A percentile compares a stretch with the other conserved stretches of the same genome.
Conservation (phyloP, 805 yeast genomes). For the Saturnispora mendoncae region DNA sequence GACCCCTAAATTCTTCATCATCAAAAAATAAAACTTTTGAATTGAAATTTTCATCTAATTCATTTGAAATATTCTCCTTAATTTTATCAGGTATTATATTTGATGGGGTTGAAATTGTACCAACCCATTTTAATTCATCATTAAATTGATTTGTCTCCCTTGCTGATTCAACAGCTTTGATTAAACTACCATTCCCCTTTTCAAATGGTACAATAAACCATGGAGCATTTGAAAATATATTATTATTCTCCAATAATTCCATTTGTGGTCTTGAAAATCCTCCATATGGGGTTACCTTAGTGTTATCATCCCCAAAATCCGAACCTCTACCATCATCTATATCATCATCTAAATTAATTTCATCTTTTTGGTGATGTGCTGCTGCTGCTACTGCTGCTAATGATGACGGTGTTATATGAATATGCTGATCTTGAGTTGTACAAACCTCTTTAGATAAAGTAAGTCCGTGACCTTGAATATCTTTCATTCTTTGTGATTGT, state of each 20-base stretch:
- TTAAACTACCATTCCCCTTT: conserved; percentile 82
- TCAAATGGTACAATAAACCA: conserved; percentile 65
- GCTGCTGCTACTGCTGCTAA: background rate
- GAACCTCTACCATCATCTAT: background rate
- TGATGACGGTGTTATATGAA: background rate
- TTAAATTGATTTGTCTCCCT: conserved; percentile 25
- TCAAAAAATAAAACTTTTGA: conserved; percentile 62
- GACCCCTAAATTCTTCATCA: conserved; percentile 81
- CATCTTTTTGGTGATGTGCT: no score
- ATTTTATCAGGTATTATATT: conserved; percentile 62
- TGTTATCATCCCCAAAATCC: conserved; percentile 1
- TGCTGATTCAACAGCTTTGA: conserved; percentile 71
- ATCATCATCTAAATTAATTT: background rate
- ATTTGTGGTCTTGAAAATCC: conserved; percentile 59
- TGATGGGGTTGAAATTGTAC: conserved; percentile 87
- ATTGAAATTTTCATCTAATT: conserved; percentile 40
- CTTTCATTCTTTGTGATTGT: conserved; percentile 6
- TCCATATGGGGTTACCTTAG: conserved; percentile 56
- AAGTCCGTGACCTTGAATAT: conserved; percentile 9
- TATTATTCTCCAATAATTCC: conserved; percentile 33
- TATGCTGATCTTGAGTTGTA: no score
- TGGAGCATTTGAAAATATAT: conserved; percentile 49
- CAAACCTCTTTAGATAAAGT: background rate
- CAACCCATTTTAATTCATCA: conserved; percentile 60
- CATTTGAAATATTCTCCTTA: conserved; percentile 42